Base-by-base conservation (phyloP, 345 rosid genomes). In the Lepidium africanum region DNA sequence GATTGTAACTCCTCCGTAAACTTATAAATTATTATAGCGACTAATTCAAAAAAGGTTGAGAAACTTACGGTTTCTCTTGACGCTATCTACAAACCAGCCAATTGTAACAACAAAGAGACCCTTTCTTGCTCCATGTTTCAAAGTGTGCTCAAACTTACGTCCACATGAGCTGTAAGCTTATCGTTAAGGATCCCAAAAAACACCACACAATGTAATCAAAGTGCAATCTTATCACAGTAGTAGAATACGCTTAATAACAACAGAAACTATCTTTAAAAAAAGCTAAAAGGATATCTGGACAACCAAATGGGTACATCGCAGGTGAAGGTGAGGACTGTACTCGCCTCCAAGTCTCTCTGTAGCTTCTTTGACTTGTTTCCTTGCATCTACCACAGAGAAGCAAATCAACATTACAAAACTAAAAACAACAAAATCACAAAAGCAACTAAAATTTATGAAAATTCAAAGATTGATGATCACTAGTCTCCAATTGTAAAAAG, bases 61-160 rank as follows among this genome's bases (percentile, higher is more conserved):
- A 23, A 5, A 56, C 83, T 54, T 78, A 88, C 99, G 85, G 80
- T 88, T 88, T 70, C 85, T 82, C 84, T 69, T 80, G 72, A 90
- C 99, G 46, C 99, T 88, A 58, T 93, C 99, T 40, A 91, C 97
- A 76, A 93, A 88, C 99, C 99, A 93, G 59, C 88, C 95, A 43
- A 93, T 81, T 3, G 91, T 86, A 40, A 93, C 97, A 64, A 93
- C 74, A 71, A 75, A 86, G 49, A 93, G 92, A 63, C 92, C 95
- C 33, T 77, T 86, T 81, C 74, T 87, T 6, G 85, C 80, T 51
- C 97, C 99, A 81, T 94, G 89, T 78, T 87, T 91, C 77, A 86
- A 55, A 50, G 96, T 88, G 72, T 94, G 97, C 80, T 90, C 97
- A 72, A 87, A 86, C 83, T 94, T 91, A 9, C 88, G 90, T 56